Evolutionary conservation across 495 filamentous ascomycete genomes (phyloP), one percentile per base, ranked within the genome.

Genomic region (Copromyces sp.): DNA sequence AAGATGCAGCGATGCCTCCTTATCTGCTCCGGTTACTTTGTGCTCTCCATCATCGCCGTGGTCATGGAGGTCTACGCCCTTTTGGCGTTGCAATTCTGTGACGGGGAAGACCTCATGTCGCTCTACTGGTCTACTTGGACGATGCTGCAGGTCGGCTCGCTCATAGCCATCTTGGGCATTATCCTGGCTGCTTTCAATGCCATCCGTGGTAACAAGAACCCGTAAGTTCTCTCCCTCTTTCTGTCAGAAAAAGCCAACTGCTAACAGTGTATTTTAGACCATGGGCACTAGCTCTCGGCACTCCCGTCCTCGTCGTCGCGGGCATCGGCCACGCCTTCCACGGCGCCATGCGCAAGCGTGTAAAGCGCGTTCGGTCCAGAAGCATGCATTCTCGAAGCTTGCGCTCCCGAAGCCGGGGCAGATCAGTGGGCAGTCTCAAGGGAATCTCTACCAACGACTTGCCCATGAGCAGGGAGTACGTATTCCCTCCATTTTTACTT

Each of bases 121-220:
- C 78, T 87, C 0, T 85, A 84, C 75, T 86, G 84, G 84, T 78
- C 81, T 1, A 82, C 82, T 0, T 87, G 83, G 83, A 82, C 81
- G 24, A 82, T 83, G 77, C 73, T 86, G 40, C 80, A 83, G 73
- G 78, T 86, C 9, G 85, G 85, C 9, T 80, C 83, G 12, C 70
- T 82, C 59, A 84, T 86, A n/a, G 85, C 85, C 39, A 84, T 85
- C 40, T 45, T 84, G 16, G 85, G 85, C 11, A 81, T 86, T 32
- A 71, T 78, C 35, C 73, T 86, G 9, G 73, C 82, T 71, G 75
- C 82, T n/a, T 77, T 77, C 71, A 83, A 85, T 73, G 74, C 77
- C 17, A 74, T 85, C 17, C 73, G 75, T 12, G 76, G 80, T 41
- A 78, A 80, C 65, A 79, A 82, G 70, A 81, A 80, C n/a, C 82